Evolutionary conservation across 139 green algal genomes (phyloP).

Genomic region (Chlamydomonas schloesseri): DNA sequence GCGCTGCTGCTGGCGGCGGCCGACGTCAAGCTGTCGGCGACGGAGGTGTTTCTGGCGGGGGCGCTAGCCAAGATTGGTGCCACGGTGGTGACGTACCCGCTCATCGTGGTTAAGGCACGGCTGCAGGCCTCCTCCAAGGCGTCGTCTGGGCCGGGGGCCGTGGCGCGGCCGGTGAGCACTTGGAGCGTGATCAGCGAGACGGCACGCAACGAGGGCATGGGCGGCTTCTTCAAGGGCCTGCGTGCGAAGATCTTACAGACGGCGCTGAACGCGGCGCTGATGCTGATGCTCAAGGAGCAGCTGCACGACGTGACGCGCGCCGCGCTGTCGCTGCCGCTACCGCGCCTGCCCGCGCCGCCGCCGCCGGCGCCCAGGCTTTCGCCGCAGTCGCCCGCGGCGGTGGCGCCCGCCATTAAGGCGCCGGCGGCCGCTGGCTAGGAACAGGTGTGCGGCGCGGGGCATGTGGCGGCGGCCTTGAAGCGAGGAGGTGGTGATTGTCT

Average conservation of each 20-base stretch:
- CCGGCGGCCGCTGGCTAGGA: too few species aligned
- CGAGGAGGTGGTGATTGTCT: too few species aligned
- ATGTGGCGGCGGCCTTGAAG: too few species aligned
- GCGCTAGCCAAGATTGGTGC: slow-evolving; percentile 87
- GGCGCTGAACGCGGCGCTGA: slow-evolving; percentile 77
- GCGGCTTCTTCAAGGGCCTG: slow-evolving; percentile 84
- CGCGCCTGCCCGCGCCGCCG: too few species aligned
- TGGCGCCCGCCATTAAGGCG: too few species aligned
- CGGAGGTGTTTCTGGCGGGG: slow-evolving; percentile 85
- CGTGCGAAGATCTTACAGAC: slow-evolving; percentile 88
- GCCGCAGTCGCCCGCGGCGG: too few species aligned
- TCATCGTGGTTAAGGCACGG: slow-evolving; percentile 93
- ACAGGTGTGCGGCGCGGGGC: too few species aligned
- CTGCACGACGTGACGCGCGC: slow-evolving; percentile 45
- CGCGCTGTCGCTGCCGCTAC: background rate
- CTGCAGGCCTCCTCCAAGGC: slow-evolving; percentile 64
- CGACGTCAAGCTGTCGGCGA: slow-evolving; percentile 47
- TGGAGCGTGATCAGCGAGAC: slow-evolving; percentile 68
- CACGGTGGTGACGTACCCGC: slow-evolving; percentile 92
- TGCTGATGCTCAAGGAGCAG: slow-evolving; percentile 89
- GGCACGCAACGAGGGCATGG: slow-evolving; percentile 54
- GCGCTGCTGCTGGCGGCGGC: background rate
- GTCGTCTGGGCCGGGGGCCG: background rate
- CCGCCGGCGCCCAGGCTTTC: too few species aligned
- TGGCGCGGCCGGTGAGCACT: slow-evolving; percentile 38